Evolutionary conservation across 345 rosid species (phyloP).

Genomic region (Gynandropsis gynandra): DNA sequence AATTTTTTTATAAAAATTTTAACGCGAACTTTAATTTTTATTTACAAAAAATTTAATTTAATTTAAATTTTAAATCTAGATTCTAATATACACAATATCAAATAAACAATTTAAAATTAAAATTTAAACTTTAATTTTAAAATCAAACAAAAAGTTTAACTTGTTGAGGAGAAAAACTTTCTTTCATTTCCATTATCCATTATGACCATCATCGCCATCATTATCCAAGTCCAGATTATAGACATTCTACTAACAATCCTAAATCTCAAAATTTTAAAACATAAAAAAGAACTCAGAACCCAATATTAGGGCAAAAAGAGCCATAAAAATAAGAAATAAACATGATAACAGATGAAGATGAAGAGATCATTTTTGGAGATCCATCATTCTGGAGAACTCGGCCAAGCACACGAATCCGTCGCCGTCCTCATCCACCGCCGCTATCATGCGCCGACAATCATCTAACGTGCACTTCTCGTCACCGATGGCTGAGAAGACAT

Average conservation of each 20-base stretch:
- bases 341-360: background rate
- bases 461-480: conserved; percentile 73
- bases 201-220: too few relatives aligned
- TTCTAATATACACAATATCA: too few relatives aligned
- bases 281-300: conserved; percentile 18
- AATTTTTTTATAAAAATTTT: too few relatives aligned
- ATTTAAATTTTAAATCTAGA: too few relatives aligned
- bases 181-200: too few relatives aligned
- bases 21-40: too few relatives aligned
- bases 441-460: conserved; percentile 85
- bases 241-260: background rate
- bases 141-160: too few relatives aligned
- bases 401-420: conserved; percentile 85
- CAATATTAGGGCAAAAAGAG: conserved; percentile 22
- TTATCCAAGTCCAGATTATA: conserved; percentile 6
- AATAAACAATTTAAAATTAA: too few relatives aligned
- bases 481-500: conserved; percentile 43
- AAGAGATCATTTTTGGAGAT: conserved; percentile 27
- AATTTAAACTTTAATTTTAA: too few relatives aligned
- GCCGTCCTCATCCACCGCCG: conserved; percentile 52
- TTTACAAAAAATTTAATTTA: too few relatives aligned
- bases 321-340: background rate
- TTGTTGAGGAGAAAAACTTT: too few relatives aligned
- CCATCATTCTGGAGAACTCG: conserved; percentile 83
- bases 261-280: background rate